Evolutionary conservation across 305 asterid genomes (phyloP).

Genomic region (Fraxinus sp.): DNA sequence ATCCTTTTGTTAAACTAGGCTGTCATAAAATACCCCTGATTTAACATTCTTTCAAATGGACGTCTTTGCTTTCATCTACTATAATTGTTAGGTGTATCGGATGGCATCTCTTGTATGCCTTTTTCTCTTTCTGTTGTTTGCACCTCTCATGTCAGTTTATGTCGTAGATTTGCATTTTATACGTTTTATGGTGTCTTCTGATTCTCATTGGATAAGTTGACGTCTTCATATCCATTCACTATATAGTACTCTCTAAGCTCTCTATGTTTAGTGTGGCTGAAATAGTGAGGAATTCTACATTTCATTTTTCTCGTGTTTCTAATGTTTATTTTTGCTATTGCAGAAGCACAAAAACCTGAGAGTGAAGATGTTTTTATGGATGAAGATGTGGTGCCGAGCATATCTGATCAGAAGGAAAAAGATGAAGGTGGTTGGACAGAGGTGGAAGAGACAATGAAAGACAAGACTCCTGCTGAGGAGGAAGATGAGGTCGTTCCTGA

Average conservation of each 20-base stretch:
- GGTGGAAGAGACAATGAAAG: conserved; percentile 51
- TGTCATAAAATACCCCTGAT: neutral
- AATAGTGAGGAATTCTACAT: conserved; percentile 13
- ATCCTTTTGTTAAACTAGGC: neutral
- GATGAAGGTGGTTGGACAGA: conserved; percentile 62
- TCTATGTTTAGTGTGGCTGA: neutral
- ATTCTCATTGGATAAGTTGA: neutral
- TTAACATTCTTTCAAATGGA: neutral
- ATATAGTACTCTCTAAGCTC: neutral
- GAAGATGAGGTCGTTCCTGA: conserved; percentile 65
- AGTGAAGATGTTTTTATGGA: conserved; percentile 92
- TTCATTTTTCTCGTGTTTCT: conserved; percentile 1
- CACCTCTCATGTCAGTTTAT: neutral
- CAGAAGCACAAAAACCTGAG: conserved; percentile 69
- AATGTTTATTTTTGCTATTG: conserved; percentile 15
- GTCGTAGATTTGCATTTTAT: conserved; percentile 7
- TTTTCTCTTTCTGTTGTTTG: neutral
- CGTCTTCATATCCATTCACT: conserved; percentile 6
- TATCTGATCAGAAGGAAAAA: conserved; percentile 52
- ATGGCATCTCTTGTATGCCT: neutral
- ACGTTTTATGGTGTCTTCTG: neutral
- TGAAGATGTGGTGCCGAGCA: conserved; percentile 60
- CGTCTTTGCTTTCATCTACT: neutral
- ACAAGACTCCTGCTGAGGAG: conserved; percentile 45
- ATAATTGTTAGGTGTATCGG: neutral